phyloP scores from a whole-genome alignment of 2,329 filamentous ascomycete genomes.

The Ceratocystis cubensis region DNA sequence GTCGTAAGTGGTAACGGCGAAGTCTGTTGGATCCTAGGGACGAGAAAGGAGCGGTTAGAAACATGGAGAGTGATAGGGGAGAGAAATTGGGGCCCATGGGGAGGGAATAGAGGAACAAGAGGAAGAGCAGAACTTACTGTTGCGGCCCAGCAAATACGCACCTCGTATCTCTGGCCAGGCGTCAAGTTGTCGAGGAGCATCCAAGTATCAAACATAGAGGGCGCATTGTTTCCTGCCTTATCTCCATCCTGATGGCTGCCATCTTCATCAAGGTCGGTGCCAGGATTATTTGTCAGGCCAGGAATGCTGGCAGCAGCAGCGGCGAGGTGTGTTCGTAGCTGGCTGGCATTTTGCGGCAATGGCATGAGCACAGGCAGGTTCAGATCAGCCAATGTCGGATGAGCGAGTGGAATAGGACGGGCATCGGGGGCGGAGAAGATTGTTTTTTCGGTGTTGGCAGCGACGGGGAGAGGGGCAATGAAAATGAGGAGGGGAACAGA shows the following conservation, averaged over 20 bases:
- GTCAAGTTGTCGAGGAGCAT: conserved; percentile 58
- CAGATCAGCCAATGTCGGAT: conserved; percentile 37
- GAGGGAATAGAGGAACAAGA: not conserved
- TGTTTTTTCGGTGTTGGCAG: conserved; percentile 78
- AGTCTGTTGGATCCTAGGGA: conserved; percentile 69
- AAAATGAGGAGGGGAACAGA: conserved; percentile 22
- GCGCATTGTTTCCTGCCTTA: conserved; percentile 26
- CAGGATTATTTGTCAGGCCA: no score
- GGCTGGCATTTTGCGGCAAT: conserved; percentile 30
- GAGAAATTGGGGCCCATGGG: conserved; percentile 4
- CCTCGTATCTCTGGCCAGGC: conserved; percentile 71
- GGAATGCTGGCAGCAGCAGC: conserved; percentile 25
- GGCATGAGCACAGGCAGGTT: conserved; percentile 54
- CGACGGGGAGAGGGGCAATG: conserved; percentile 18
- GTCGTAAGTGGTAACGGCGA: conserved; percentile 54
- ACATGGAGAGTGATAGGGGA: not conserved
- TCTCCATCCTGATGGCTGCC: no score
- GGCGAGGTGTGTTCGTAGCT: conserved; percentile 52
- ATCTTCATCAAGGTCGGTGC: no score
- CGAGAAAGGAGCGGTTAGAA: not conserved
- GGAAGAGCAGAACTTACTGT: conserved; percentile 48
- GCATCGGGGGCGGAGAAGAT: conserved; percentile 66
- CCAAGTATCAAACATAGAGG: conserved; percentile 59
- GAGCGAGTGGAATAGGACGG: conserved; percentile 42
- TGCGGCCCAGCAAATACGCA: conserved; percentile 85